Conservation (phyloP, 2,329 filamentous ascomycete species). For the Corniculantispora saksenae region DNA sequence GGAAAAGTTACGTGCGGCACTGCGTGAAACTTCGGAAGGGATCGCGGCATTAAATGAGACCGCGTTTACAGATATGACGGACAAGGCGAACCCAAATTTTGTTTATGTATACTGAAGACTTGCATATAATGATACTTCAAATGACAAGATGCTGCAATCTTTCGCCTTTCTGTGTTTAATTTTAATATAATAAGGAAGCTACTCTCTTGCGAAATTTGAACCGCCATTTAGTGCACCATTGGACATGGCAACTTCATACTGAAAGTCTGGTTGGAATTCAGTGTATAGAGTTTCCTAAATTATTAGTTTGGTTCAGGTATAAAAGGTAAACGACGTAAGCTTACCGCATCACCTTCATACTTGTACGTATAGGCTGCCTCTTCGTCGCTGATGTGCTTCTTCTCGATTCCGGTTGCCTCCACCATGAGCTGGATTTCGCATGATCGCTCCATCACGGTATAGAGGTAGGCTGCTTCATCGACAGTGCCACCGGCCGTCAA, state of each 20-base stretch:
- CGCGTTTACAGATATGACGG: slow-evolving; percentile 44
- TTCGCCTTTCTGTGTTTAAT: too few relatives aligned
- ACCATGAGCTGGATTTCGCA: slow-evolving; percentile 68
- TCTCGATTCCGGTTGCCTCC: slow-evolving; percentile 60
- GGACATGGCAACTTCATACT: slow-evolving; percentile 7
- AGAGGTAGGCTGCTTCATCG: slow-evolving; percentile 72
- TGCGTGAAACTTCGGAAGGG: slow-evolving; percentile 29
- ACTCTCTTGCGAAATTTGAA: neutral
- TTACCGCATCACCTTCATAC: slow-evolving; percentile 43
- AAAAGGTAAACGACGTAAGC: neutral
- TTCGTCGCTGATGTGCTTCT: slow-evolving; percentile 43
- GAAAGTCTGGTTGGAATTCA: slow-evolving; percentile 11
- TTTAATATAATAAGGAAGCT: neutral
- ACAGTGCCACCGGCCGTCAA: slow-evolving; percentile 71
- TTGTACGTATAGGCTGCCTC: slow-evolving; percentile 40
- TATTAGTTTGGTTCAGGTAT: neutral
- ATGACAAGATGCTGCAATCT: too few relatives aligned
- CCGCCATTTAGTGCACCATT: neutral
- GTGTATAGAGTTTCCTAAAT: slow-evolving; percentile 5
- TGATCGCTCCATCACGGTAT: slow-evolving; percentile 67
- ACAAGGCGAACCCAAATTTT: slow-evolving; percentile 45
- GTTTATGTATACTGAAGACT: slow-evolving; percentile 39
- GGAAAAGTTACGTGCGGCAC: slow-evolving; percentile 35
- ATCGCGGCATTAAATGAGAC: slow-evolving; percentile 37
- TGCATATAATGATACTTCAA: neutral